Conservation (phyloP, 1,139 yeast species). For the Kodamaea fungicola region DNA sequence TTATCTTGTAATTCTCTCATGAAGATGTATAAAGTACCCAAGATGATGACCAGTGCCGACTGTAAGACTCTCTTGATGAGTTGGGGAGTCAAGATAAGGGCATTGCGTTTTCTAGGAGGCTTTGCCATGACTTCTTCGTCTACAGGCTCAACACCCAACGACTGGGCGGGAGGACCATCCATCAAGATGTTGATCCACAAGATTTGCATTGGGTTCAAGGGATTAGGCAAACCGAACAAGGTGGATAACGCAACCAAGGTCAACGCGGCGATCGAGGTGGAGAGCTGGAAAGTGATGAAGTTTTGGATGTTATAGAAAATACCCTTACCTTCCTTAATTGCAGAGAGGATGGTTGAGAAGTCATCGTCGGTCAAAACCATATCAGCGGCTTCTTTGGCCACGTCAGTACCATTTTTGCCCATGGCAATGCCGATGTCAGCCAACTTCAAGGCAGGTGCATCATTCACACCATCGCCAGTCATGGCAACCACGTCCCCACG, state of each 20-base stretch:
- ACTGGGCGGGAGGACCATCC: conserved; percentile 99
- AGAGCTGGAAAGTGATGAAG: conserved; percentile 88
- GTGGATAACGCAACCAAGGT: conserved; percentile 86
- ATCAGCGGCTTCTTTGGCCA: conserved; percentile 97
- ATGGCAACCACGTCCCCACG: conserved; percentile 96
- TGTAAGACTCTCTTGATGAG: conserved; percentile 71
- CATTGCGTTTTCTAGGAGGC: conserved; percentile 87
- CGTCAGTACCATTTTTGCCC: conserved; percentile 98
- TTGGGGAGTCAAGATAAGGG: conserved; percentile 68
- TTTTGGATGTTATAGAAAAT: conserved; percentile 92
- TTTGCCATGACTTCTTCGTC: conserved; percentile 91
- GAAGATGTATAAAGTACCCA: conserved; percentile 84
- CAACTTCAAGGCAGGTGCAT: conserved; percentile 96
- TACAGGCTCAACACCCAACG: conserved; percentile 95
- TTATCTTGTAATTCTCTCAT: conserved; percentile 80
- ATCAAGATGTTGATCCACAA: conserved; percentile 94
- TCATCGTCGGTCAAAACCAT: conserved; percentile 97
- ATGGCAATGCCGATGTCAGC: conserved; percentile 97
- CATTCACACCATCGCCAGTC: conserved; percentile 99
- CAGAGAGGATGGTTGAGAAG: conserved; percentile 85
- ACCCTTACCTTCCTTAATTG: conserved; percentile 96
- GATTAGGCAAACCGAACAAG: conserved; percentile 83
- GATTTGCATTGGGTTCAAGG: conserved; percentile 98
- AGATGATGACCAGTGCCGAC: conserved; percentile 65
- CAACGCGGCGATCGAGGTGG: conserved; percentile 93